Conservation (phyloP, 2,329 filamentous ascomycete genomes). For the Talaromyces sp. region DNA sequence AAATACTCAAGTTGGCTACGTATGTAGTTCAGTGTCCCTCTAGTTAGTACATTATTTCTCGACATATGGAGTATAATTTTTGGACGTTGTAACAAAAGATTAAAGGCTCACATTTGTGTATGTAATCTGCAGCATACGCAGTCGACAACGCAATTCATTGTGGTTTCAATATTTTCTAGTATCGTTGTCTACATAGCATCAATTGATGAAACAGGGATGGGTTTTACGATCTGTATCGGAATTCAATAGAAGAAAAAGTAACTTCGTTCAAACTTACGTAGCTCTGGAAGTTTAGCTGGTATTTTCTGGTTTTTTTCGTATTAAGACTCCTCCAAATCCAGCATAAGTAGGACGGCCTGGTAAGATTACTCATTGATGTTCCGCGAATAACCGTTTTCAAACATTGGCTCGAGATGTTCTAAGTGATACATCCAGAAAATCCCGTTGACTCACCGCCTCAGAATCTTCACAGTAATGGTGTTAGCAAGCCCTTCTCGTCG, state of each 20-base stretch:
- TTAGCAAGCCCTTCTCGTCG: not conserved
- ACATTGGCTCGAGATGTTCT: not conserved
- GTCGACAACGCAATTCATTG: not conserved
- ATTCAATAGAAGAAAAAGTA: not conserved
- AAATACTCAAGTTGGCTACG: not conserved
- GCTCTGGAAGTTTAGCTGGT: not conserved
- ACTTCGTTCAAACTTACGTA: not conserved
- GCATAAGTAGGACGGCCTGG: not conserved
- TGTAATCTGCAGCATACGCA: not conserved
- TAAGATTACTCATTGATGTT: not conserved
- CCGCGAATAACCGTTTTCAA: not conserved
- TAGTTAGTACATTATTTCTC: not conserved
- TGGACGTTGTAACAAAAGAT: not conserved
- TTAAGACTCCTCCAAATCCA: not conserved
- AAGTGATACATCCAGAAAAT: no score
- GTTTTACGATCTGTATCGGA: no score
- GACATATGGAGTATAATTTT: not conserved
- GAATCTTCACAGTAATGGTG: not conserved
- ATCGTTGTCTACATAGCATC: no score
- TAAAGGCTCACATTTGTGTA: not conserved
- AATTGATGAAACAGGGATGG: no score
- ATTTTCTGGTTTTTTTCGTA: not conserved
- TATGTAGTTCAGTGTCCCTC: not conserved
- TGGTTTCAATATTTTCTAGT: not conserved
- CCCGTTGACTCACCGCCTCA: not conserved